A percentile compares a stretch with the other conserved stretches of the same genome.
phyloP scores from a whole-genome alignment of 345 rosid genomes.

The Eucalyptus virginea region DNA sequence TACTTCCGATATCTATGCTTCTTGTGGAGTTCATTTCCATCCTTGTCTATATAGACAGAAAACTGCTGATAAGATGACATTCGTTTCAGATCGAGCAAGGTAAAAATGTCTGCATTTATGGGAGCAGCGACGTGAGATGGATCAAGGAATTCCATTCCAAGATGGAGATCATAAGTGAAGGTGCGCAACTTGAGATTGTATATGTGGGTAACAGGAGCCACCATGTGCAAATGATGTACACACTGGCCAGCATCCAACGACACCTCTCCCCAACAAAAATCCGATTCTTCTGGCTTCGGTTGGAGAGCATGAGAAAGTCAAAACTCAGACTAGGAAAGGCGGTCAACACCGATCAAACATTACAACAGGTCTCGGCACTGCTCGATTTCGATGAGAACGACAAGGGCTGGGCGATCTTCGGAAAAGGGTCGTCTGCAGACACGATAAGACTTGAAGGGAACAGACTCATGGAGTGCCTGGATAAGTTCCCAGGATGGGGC shows the following conservation, averaged over 20 bases:
- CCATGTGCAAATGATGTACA: conserved; percentile 3
- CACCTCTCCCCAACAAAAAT: conserved; percentile 27
- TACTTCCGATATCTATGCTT: neutral
- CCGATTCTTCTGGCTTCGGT: conserved; percentile 54
- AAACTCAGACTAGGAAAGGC: conserved; percentile 12
- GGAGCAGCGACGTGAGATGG: conserved; percentile 41
- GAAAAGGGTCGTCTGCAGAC: conserved; percentile 24
- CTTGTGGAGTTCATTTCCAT: neutral
- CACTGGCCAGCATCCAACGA: conserved; percentile 7
- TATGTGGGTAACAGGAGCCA: conserved; percentile 32
- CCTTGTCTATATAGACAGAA: neutral
- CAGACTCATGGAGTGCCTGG: conserved; percentile 22
- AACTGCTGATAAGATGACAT: neutral
- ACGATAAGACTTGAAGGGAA: conserved; percentile 19
- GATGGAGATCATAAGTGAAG: conserved; percentile 16
- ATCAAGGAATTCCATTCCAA: conserved; percentile 26
- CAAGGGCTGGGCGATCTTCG: conserved; percentile 62
- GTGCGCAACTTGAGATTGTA: conserved; percentile 38
- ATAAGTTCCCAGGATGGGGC: conserved; percentile 34
- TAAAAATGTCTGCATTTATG: conserved; percentile 47
- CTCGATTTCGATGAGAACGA: conserved; percentile 19
- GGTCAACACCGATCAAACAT: conserved; percentile 21
- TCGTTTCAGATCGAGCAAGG: conserved; percentile 50
- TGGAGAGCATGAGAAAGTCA: conserved; percentile 56
- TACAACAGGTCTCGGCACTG: conserved; percentile 25